Evolutionary conservation across 306 rosid species (phyloP).

Genomic region (Styphnolobium japonicum): DNA sequence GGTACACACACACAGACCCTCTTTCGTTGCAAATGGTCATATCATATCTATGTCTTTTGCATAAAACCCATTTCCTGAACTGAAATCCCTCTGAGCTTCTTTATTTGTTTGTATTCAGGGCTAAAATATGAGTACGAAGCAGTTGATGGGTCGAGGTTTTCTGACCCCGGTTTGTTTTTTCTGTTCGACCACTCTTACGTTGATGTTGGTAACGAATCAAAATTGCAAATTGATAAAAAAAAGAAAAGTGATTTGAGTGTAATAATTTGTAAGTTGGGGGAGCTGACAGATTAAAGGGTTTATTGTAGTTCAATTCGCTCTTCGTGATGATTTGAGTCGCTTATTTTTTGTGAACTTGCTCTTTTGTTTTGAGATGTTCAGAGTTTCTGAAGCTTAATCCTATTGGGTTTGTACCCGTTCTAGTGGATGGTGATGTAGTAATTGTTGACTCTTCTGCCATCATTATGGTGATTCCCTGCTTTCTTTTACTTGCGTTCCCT

Average conservation of each 20-base stretch:
- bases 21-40: too few relatives aligned
- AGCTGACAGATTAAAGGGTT: not conserved
- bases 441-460: constrained; percentile 61
- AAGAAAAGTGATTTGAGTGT: too few relatives aligned
- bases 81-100: not conserved
- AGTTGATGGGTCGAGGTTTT: constrained; percentile 38
- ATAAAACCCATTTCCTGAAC: not conserved
- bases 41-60: not conserved
- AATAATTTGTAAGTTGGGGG: not conserved
- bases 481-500: not conserved
- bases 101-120: constrained; percentile 24
- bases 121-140: constrained; percentile 50
- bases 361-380: constrained; percentile 3
- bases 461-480: constrained; percentile 31
- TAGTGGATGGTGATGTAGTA: constrained; percentile 44
- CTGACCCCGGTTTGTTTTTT: constrained; percentile 39
- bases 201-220: not conserved
- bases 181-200: too few relatives aligned
- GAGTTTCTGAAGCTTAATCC: constrained; percentile 51
- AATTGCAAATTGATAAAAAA: not conserved
- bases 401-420: constrained; percentile 47
- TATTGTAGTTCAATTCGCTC: not conserved
- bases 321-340: not conserved
- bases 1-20: too few relatives aligned
- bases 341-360: not conserved